Base-by-base conservation (phyloP, 2,329 filamentous ascomycete species). In the Alternaria hordeiaustralica region DNA sequence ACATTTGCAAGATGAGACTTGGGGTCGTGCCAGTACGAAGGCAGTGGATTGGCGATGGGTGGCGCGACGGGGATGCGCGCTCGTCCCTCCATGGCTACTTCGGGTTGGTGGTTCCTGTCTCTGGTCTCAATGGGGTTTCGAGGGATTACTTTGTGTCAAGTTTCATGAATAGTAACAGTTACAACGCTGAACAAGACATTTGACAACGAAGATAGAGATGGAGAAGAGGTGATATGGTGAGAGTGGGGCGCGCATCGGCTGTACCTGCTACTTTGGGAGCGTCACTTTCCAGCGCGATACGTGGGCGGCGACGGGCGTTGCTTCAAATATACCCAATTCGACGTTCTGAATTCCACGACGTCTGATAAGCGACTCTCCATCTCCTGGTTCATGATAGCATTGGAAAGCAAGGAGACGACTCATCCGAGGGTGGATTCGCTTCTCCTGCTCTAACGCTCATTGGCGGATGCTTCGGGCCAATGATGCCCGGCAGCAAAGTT, bases 11-110 rank as follows among this genome's bases (percentile, higher is more conserved):
- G 75, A 1, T 76, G 71, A 0, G 75, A 78, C 60, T 78, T 78
- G 12, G 81, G 78, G 2, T 70, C 66, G 51, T 82, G 81, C 81
- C 81, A 83, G 67, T 82, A 83, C 6, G 81, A 82, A 8, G 75
- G 69, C 6, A 79, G 72, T 6, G 81, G 80, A 21, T 76, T 68
- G 20, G 70, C 21, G 15, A 73, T 61, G 12, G 81, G 81, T 18
- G 75, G 70, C 6, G 61, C 60, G 10, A 79, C 76, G 15, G 75
- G 76, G 25, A 79, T 75, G 5, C 57, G 68, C 1, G 71, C 68
- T 28, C 76, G 69, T 20, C 51, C 54, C 58, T 80, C 75, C 78
- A 80, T 80, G 33, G 4, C 11, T 4, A 18, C 12, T 28, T 53
- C 5, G 7, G 4, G 10, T 13, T 25, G 6, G n/a, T 23, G 30